Base-by-base conservation (phyloP, 2,329 filamentous ascomycete species). In the Ascochyta lentis region DNA sequence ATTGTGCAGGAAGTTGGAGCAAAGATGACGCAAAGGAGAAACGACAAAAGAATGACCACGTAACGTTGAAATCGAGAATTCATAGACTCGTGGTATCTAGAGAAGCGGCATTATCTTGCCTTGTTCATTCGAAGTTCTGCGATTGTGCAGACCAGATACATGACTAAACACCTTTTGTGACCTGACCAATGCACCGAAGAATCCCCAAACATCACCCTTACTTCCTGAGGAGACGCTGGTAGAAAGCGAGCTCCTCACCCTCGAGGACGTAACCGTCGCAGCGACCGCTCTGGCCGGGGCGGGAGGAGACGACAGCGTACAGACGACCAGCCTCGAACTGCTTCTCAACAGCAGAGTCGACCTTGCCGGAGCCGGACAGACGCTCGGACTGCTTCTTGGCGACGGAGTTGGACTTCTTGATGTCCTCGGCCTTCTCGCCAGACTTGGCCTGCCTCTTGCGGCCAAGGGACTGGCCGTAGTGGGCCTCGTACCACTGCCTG, bases 401-500 rank as follows among this genome's bases (percentile, higher is more conserved):
- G 61, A 98, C 90, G 61, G 88, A 84, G 85, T 96, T 96, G 86
- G 89, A 92, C 90, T 96, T 97, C 90, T 96, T 96, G 90, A 96
- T 95, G 73, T 89, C 86, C 82, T 92, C 78, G 66, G 84, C 79
- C 79, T 86, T 86, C 73, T 84, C 84, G 74, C 83, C 80, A 78
- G 83, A 83, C 82, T 96, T 93, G 80, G 89, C 86, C 86, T 96
- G 92, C 83, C 93, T 91, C 83, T 89, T 90, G 76, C 93, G 91
- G 80, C 95, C 95, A 66, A 99, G 79, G 74, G 85, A 74, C 82
- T 91, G 86, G 79, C 95, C 95, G 87, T 99, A 99, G 90, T 99
- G 95, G 72, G 95, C 92, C 89, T 99, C 95, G 84, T 96, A 99
- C 95, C 95, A 99, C 85, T 98, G 94, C 81, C 95, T 88, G 91